Percentiles rank a stretch among this genome's conserved stretches.
These are phyloP conservation scores for Xylariomycetidae sp. DNA, from an alignment of 2,329 filamentous ascomycete species.

Conservation along the genomic window DNA sequence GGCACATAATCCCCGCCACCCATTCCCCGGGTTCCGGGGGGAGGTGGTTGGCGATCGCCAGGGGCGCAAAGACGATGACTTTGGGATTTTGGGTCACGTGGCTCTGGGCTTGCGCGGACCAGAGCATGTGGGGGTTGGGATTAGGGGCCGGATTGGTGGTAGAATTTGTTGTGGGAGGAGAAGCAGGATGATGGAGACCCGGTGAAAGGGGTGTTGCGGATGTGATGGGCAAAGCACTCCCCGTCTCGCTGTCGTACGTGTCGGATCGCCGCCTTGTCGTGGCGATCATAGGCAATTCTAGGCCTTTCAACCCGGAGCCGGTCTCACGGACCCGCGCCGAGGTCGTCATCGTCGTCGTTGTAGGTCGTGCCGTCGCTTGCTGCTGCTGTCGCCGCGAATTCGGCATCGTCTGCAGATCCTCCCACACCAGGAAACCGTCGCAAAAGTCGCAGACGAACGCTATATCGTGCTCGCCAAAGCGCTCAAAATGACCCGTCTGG, in stretches of 20 bases:
- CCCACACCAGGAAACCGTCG: conserved; percentile 56
- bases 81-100: conserved; percentile 25
- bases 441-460: conserved; percentile 59
- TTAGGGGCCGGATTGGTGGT: not conserved
- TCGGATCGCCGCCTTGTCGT: conserved; percentile 3
- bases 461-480: conserved; percentile 49
- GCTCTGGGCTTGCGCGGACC: not conserved
- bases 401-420: conserved; percentile 50
- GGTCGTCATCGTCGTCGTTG: not conserved
- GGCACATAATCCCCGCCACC: conserved; percentile 47
- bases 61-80: conserved; percentile 50
- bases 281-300: not conserved
- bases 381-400: conserved; percentile 34
- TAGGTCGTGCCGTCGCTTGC: conserved; percentile 9
- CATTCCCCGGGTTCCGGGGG: conserved; percentile 46
- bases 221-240: no score
- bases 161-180: not conserved
- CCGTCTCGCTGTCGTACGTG: not conserved
- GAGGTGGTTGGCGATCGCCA: conserved; percentile 55
- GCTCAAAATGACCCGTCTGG: conserved; percentile 49
- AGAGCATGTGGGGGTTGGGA: not conserved
- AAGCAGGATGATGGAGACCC: no score
- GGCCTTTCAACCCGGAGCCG: not conserved
- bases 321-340: not conserved
- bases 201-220: not conserved